A percentile compares a stretch with the other conserved stretches of the same genome.
phyloP scores from a whole-genome alignment of 305 asterid genomes.

The Fraxinus ornus region DNA sequence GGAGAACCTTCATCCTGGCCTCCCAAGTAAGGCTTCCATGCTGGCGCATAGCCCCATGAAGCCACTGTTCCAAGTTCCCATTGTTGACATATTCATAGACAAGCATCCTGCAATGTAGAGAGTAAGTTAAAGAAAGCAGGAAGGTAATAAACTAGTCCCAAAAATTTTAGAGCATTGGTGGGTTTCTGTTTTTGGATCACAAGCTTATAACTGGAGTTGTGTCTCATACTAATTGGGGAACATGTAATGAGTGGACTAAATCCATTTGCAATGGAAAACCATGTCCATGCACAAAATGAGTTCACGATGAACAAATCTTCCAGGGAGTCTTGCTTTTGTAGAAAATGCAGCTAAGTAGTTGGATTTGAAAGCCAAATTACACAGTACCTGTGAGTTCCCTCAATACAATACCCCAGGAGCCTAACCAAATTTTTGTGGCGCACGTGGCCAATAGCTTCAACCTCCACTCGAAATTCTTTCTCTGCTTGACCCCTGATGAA shows the following conservation, averaged over 20 bases:
- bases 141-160: not conserved
- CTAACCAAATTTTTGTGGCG: conserved; percentile 95
- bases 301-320: not conserved
- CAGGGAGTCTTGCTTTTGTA: not conserved
- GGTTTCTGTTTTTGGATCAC: not conserved
- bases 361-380: not conserved
- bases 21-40: conserved; percentile 56
- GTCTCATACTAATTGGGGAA: not conserved
- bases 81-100: conserved; percentile 54
- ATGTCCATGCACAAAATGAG: not conserved
- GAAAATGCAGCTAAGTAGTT: not conserved
- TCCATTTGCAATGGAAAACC: not conserved
- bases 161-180: not conserved
- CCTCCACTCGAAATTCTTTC: conserved; percentile 88
- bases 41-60: conserved; percentile 58
- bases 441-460: conserved; percentile 95
- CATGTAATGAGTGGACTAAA: not conserved
- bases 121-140: not conserved
- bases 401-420: conserved; percentile 88
- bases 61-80: conserved; percentile 58
- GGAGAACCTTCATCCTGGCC: conserved; percentile 81
- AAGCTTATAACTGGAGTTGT: not conserved
- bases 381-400: conserved; percentile 91
- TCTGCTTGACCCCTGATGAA: conserved; percentile 88
- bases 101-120: conserved; percentile 35